Percentiles rank a stretch among this genome's conserved stretches.
Conservation (phyloP, 2,329 filamentous ascomycete species). For the Ustulina deusta region DNA sequence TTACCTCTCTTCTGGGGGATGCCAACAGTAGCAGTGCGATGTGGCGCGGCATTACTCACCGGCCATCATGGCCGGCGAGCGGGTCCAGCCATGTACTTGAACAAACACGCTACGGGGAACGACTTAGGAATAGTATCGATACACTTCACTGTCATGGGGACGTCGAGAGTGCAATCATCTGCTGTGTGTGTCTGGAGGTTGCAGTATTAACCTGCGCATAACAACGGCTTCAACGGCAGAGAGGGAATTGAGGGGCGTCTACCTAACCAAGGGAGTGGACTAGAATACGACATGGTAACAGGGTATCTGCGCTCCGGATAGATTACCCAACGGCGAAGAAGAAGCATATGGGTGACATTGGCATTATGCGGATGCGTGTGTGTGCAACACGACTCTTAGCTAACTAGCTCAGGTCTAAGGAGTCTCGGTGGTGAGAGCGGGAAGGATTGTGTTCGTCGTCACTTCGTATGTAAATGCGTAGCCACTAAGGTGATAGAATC, state of each 20-base stretch:
- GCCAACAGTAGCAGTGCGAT: conserved; percentile 30
- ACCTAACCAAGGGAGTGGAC: conserved; percentile 21
- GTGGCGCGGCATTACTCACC: conserved; percentile 22
- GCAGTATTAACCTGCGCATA: conserved; percentile 14
- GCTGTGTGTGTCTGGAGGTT: conserved; percentile 21
- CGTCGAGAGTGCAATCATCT: conserved; percentile 28
- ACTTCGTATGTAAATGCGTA: not conserved
- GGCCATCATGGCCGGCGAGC: conserved; percentile 26
- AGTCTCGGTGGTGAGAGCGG: conserved; percentile 9
- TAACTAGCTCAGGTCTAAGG: conserved; percentile 1
- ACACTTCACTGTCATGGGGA: conserved; percentile 20
- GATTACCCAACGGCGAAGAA: conserved; percentile 19
- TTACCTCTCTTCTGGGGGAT: conserved; percentile 15
- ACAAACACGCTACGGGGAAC: conserved; percentile 24
- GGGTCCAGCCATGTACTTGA: conserved; percentile 29
- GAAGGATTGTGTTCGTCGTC: conserved; percentile 21
- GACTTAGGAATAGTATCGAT: conserved; percentile 24
- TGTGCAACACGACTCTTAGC: not conserved
- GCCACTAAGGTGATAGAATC: conserved; percentile 19
- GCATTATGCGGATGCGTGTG: conserved; percentile 12
- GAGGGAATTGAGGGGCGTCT: conserved; percentile 28
- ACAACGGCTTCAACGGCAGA: conserved; percentile 21
- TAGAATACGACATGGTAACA: conserved; percentile 22
- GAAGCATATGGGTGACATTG: conserved; percentile 20
- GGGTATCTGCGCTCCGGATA: conserved; percentile 13